Base-by-base conservation (phyloP, 2,329 filamentous ascomycete genomes). In the Cladosporium sphaerospermum region DNA sequence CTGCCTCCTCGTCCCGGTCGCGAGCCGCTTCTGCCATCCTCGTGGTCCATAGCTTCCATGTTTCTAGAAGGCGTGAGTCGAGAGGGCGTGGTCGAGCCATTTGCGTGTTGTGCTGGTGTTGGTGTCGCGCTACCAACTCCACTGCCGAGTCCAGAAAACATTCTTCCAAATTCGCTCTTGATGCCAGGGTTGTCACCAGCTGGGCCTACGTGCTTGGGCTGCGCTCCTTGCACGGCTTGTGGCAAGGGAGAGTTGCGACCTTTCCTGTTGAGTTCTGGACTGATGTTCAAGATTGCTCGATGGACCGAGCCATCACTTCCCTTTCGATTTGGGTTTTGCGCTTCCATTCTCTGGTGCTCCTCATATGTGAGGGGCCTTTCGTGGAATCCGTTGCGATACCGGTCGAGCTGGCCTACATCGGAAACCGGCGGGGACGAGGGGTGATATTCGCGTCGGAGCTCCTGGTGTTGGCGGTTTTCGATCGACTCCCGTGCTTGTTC, bases 111-210 rank as follows among this genome's bases (percentile, higher is more conserved):
- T 11, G 71, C 70, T 41, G 65, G 63, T 33, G 72, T 73, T 16
- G 76, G 68, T n/a, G 68, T 76, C 28, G 73, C 71, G 57, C 76
- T 77, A 31, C 81, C 81, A 14, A 85, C 75, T 34, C 84, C 84
- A 67, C 82, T 84, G 13, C 84, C 91, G 60, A 97, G 89, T n/a
- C 92, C 92, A 14, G 89, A 89, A 71, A 96, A 96, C 78, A 96
- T 95, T 57, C 89, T 85, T 28, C 91, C 91, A 67, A 96, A 91
- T 67, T 96, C 92, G 66, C 85, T 95, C 76, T 96, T 96, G 65
- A 96, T 95, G 41, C 87, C 87, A 9, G 89, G 87, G 45, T 67
- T 64, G 67, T 96, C 90, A 13, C 85, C 87, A 11, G 84, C 82
- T 5, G 89, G 88, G 3, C 87, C 88, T 50, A 87, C 80, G 37